Evolutionary conservation across 1,284 basidiomycete genomes (phyloP).

Genomic region (Ustilago cynodontis): DNA sequence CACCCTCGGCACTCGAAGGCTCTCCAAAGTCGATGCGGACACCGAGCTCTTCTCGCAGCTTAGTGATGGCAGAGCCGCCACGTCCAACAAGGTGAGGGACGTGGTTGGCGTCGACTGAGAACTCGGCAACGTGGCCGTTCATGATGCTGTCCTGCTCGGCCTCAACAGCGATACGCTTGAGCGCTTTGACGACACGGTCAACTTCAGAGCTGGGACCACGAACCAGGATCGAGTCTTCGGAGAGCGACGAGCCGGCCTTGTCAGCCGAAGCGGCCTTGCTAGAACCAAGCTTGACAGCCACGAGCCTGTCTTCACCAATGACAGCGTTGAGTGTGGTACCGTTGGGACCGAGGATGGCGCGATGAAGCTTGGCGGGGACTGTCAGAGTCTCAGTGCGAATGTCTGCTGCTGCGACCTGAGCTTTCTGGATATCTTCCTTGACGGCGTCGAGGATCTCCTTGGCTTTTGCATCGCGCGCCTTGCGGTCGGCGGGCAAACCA

Average conservation of each 20-base stretch:
- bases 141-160: constrained; percentile 95
- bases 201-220: constrained; percentile 89
- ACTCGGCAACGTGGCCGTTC: constrained; percentile 86
- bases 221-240: constrained; percentile 79
- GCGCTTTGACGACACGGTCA: constrained; percentile 85
- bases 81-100: constrained; percentile 94
- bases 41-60: constrained; percentile 89
- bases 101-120: constrained; percentile 88
- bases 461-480: constrained; percentile 59
- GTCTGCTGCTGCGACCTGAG: constrained; percentile 62
- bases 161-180: constrained; percentile 86
- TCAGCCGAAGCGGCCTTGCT: constrained; percentile 68
- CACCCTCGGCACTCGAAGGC: constrained; percentile 77
- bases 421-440: constrained; percentile 56
- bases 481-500: constrained; percentile 48
- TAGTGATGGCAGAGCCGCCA: constrained; percentile 87
- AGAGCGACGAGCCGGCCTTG: constrained; percentile 28
- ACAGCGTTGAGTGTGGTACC: constrained; percentile 90
- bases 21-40: constrained; percentile 93
- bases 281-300: constrained; percentile 82
- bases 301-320: constrained; percentile 90
- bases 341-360: constrained; percentile 76
- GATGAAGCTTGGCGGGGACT: constrained; percentile 90
- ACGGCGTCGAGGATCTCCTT: constrained; percentile 53
- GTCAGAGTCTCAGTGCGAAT: constrained; percentile 74